phyloP scores from a whole-genome alignment of 2,329 filamentous ascomycete species.

The Boeremia exigua region DNA sequence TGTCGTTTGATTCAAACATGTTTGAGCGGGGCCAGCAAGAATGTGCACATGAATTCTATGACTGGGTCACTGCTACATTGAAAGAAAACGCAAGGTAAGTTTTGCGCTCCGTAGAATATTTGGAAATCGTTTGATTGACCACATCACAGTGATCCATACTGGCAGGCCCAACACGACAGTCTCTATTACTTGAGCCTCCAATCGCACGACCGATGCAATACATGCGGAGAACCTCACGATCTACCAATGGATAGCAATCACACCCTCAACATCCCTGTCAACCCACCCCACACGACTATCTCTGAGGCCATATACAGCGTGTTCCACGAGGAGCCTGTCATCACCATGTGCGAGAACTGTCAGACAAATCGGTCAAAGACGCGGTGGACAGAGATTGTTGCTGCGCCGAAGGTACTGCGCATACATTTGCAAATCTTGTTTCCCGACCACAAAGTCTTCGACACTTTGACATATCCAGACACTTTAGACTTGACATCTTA shows the following conservation, averaged over 20 bases:
- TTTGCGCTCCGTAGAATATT: neutral
- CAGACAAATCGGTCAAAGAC: neutral
- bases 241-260: neutral
- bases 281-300: neutral
- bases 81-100: neutral
- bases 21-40: neutral
- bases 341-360: neutral
- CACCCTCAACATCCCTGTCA: neutral
- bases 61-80: neutral
- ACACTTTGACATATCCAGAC: neutral
- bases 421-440: neutral
- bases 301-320: neutral
- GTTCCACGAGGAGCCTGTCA: neutral
- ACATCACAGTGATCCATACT: neutral
- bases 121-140: neutral
- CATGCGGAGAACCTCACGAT: neutral
- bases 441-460: neutral
- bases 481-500: neutral
- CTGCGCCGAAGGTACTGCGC: neutral
- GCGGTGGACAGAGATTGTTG: neutral
- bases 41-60: neutral
- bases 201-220: neutral
- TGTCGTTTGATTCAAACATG: neutral
- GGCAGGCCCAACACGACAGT: neutral
- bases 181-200: neutral